phyloP scores from a whole-genome alignment of 106 monocot species.

The Vanilla planifolia region DNA sequence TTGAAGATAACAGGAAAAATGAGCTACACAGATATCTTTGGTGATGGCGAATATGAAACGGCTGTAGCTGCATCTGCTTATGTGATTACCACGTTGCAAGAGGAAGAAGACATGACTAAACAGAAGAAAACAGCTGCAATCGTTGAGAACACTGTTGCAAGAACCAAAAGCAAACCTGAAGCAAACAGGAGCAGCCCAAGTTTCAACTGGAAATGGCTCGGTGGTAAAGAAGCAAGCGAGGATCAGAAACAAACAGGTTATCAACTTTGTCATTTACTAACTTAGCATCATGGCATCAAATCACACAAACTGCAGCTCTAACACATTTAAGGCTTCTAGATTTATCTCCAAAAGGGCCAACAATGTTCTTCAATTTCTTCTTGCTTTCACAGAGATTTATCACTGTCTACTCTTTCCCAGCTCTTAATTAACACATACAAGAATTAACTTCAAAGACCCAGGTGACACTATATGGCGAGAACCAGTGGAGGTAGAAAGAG shows the following conservation, averaged over 20 bases:
- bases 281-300: neutral
- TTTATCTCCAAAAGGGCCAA: neutral
- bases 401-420: neutral
- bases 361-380: neutral
- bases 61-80: slow-evolving; percentile 21
- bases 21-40: slow-evolving; percentile 7
- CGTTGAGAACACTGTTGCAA: slow-evolving; percentile 4
- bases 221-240: slow-evolving; percentile 15
- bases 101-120: slow-evolving; percentile 5
- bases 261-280: neutral
- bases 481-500: neutral
- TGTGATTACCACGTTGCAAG: slow-evolving; percentile 13
- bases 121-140: slow-evolving; percentile 4
- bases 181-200: slow-evolving; percentile 10
- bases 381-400: neutral
- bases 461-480: neutral
- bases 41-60: slow-evolving; percentile 21
- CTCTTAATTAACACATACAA: neutral
- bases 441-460: neutral
- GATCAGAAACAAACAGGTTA: slow-evolving; percentile 6
- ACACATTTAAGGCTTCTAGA: neutral
- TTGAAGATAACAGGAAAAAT: neutral
- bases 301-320: neutral
- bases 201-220: slow-evolving; percentile 13
- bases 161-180: slow-evolving; percentile 12